Base-by-base conservation (phyloP, 2,329 filamentous ascomycete species). In the Alternaria gaisen region DNA sequence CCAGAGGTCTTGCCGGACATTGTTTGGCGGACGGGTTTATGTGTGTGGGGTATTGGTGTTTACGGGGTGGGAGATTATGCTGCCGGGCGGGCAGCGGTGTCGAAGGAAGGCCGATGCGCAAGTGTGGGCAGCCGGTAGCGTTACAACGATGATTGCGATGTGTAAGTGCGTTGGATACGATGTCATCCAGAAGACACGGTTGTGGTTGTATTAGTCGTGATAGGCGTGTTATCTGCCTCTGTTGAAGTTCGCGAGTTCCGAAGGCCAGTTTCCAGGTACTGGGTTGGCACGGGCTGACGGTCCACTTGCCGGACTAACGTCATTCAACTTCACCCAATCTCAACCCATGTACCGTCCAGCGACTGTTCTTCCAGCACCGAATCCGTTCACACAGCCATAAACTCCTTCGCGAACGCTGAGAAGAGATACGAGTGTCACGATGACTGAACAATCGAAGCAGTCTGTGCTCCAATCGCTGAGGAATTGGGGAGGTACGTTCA, bases 401-500 rank as follows among this genome's bases (percentile, higher is more conserved):
- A 22, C 11, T 26, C 22, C 14, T 30, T 26, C 7, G 16, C 26
- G 18, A 22, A 36, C 20, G 34, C 18, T 18, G 11, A 34, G 4
- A 56, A 5, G 11, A 22, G 9, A 38, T 24, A 22, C 26, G 14
- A 41, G 4, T 26, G 12, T 16, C 18, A 36, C n/a, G 28, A 83
- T 83, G 82, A 72, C 82, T 42, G 72, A 72, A 36, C 72, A 77
- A 61, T 67, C 73, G 6, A 64, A 79, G 61, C 72, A 80, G 54
- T 79, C 80, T 43, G 65, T 78, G 32, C 72, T 84, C 51, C 79
- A 81, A 58, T 82, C 80, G 60, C 80, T 83, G 40, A 80, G 80
- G 65, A 81, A 81, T 66, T 85, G 83, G 83, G 84, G 84, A 73
- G 81, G 84, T 86, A 79, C 66, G 81, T 81, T 54, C 28, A 47